A percentile compares a stretch with the other conserved stretches of the same genome.
Evolutionary conservation across 2,329 filamentous ascomycete genomes (phyloP).

Genomic region (Pezicula radicicola): DNA sequence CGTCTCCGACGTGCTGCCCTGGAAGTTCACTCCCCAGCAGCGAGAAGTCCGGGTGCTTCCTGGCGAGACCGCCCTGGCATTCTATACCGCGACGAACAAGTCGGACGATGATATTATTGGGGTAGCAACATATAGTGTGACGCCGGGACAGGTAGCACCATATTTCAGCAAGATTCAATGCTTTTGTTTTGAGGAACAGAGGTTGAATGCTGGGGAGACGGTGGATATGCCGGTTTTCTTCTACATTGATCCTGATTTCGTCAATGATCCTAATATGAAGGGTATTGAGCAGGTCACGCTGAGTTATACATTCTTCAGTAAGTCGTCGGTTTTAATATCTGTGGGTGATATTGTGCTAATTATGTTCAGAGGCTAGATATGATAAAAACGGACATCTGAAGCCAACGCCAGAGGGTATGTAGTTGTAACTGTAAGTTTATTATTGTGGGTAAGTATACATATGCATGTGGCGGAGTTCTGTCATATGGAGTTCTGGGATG

Average conservation of each 20-base stretch:
- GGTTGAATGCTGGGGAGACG: conserved; percentile 89
- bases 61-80: conserved; percentile 93
- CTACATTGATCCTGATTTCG: conserved; percentile 94
- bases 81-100: conserved; percentile 95
- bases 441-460: conserved; percentile 11
- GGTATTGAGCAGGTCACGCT: conserved; percentile 93
- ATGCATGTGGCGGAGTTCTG: conserved; percentile 17
- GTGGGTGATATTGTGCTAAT: conserved; percentile 31
- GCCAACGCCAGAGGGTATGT: conserved; percentile 18
- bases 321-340: conserved; percentile 37
- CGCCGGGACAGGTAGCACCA: conserved; percentile 88
- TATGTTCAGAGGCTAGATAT: conserved; percentile 69
- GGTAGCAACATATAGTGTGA: conserved; percentile 96
- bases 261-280: conserved; percentile 89
- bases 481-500: background rate
- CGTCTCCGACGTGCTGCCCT: conserved; percentile 90
- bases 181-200: conserved; percentile 97
- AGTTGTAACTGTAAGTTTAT: conserved; percentile 5
- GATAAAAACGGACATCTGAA: conserved; percentile 72
- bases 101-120: conserved; percentile 93
- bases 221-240: conserved; percentile 99
- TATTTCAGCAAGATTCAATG: conserved; percentile 99
- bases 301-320: conserved; percentile 98
- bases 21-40: conserved; percentile 97
- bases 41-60: conserved; percentile 93